A percentile compares a stretch with the other conserved stretches of the same genome.
These are phyloP conservation scores for Suillus decipiens DNA, from an alignment of 768 basidiomycete genomes.

Conservation along the genomic window DNA sequence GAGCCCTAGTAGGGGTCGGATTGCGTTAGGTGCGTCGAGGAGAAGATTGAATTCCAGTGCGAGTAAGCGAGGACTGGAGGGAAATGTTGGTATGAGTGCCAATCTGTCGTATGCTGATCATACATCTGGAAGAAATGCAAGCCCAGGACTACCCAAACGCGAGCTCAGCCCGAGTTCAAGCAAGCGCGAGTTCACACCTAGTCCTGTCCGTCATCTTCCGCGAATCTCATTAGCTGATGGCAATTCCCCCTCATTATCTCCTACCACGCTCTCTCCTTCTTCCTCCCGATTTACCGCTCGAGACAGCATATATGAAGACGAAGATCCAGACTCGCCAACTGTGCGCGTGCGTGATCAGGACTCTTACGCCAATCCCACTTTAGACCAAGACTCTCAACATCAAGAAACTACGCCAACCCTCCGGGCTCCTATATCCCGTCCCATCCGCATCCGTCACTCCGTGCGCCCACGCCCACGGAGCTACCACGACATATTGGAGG, in stretches of 20 bases:
- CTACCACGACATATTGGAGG: constrained; percentile 66
- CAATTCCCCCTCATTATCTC: not conserved
- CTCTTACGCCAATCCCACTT: not conserved
- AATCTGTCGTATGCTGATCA: not conserved
- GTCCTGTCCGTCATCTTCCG: constrained; percentile 25
- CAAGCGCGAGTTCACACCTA: constrained; percentile 6
- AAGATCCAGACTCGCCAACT: not conserved
- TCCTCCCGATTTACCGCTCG: constrained; percentile 2
- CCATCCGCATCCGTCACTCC: constrained; percentile 34
- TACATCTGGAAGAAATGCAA: constrained; percentile 16
- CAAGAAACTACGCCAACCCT: not conserved
- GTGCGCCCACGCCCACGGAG: constrained; percentile 52
- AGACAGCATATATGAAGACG: not conserved
- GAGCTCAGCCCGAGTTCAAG: constrained; percentile 9
- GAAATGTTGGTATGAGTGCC: not conserved
- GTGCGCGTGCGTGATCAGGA: constrained; percentile 1
- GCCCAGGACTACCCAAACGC: constrained; percentile 25
- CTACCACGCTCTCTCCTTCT: constrained; percentile 7
- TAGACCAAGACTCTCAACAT: not conserved
- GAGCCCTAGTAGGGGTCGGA: constrained; percentile 9
- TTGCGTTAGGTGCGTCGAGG: constrained; percentile 2
- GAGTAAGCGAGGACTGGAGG: not conserved
- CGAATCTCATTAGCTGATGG: constrained; percentile 21
- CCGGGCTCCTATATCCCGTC: constrained; percentile 14
- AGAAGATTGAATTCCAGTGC: not conserved